Conservation (phyloP, 805 yeast species). For the Kodamaea kaohsiungensis region DNA sequence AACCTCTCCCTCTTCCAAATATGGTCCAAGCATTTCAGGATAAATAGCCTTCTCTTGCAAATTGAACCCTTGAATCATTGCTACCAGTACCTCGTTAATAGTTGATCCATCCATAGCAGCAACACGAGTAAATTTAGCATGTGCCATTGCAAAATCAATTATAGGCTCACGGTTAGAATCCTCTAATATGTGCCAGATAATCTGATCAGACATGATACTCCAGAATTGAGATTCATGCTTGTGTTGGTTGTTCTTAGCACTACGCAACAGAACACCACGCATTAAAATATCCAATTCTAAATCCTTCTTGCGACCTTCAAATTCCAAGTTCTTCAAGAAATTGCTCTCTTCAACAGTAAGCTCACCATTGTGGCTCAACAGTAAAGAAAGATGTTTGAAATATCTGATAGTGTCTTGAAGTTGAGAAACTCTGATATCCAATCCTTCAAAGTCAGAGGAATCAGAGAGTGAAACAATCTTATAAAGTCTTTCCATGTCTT, state of each 20-base stretch:
- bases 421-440: conserved; percentile 28
- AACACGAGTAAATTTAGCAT: conserved; percentile 58
- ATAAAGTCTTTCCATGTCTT: conserved; percentile 39
- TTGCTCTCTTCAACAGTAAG: conserved; percentile 22
- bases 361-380: conserved; percentile 36
- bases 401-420: conserved; percentile 34
- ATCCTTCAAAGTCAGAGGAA: conserved; percentile 34
- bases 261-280: conserved; percentile 27
- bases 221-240: conserved; percentile 25
- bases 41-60: conserved; percentile 56
- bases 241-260: conserved; percentile 20
- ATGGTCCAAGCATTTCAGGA: conserved; percentile 71
- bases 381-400: conserved; percentile 37
- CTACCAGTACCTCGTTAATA: conserved; percentile 57
- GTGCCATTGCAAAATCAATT: conserved; percentile 66
- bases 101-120: conserved; percentile 70
- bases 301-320: conserved; percentile 34
- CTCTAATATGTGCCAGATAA: conserved; percentile 64
- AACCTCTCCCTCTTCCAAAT: conserved; percentile 16
- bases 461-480: conserved; percentile 40
- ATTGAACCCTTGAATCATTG: conserved; percentile 69
- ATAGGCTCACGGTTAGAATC: conserved; percentile 62
- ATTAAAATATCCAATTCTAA: conserved; percentile 38
- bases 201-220: conserved; percentile 54
- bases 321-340: conserved; percentile 24